Evolutionary conservation across 2,329 filamentous ascomycete species (phyloP).

Genomic region (Stagonosporopsis cucurbitacearum): DNA sequence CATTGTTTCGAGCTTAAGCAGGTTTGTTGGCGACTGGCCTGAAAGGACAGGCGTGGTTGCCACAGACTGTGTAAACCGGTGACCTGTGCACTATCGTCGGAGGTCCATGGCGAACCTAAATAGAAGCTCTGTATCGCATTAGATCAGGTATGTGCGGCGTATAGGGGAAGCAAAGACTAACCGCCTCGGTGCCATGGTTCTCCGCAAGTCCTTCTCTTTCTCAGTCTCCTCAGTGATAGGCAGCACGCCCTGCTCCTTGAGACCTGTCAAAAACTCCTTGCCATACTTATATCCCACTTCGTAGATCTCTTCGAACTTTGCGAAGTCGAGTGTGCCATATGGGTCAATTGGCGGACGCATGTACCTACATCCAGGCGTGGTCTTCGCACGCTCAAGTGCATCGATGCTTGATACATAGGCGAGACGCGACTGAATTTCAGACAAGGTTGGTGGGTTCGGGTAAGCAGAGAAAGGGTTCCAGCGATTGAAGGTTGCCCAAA

Average conservation of each 20-base stretch:
- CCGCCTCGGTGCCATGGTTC: conserved; percentile 57
- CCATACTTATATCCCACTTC: conserved; percentile 86
- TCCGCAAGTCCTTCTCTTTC: conserved; percentile 58
- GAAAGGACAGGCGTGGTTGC: neutral
- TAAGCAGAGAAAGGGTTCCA: conserved; percentile 94
- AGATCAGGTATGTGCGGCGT: neutral
- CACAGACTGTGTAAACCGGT: neutral
- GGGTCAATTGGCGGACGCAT: conserved; percentile 94
- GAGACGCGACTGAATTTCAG: conserved; percentile 92
- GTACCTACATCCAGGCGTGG: conserved; percentile 87
- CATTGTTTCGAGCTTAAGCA: neutral
- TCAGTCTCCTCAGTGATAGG: conserved; percentile 61
- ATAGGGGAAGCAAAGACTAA: neutral
- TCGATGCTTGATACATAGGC: conserved; percentile 96
- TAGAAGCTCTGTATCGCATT: conserved; percentile 12
- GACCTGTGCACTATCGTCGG: neutral
- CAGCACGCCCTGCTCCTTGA: conserved; percentile 80
- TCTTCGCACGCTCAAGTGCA: conserved; percentile 91
- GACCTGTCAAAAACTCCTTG: conserved; percentile 75
- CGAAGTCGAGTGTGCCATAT: conserved; percentile 95
- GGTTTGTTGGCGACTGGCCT: neutral
- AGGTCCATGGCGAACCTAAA: neutral
- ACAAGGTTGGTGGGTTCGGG: conserved; percentile 91
- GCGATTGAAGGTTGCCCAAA: conserved; percentile 93
- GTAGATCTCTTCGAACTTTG: conserved; percentile 97